Percentiles rank a stretch among this genome's conserved stretches.
phyloP scores from a whole-genome alignment of 306 rosid genomes.

The Citrullus amarus region DNA sequence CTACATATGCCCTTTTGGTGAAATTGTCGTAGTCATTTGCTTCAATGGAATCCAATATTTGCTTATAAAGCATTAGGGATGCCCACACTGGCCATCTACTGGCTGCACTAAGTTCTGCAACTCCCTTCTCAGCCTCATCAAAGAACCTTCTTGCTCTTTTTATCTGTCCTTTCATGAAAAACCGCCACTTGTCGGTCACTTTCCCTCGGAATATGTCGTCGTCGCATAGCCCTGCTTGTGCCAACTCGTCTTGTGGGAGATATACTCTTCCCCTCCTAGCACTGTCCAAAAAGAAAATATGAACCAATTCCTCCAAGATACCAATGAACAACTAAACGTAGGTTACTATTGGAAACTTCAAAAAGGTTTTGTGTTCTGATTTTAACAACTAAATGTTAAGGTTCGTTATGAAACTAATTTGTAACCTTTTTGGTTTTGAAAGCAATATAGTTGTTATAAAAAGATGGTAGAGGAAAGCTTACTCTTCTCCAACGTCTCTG shows the following conservation, averaged over 20 bases:
- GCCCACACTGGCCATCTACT: slow-evolving; percentile 98
- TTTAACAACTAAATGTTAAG: neutral
- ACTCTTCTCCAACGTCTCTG: slow-evolving; percentile 99
- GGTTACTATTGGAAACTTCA: neutral
- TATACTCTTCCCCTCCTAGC: slow-evolving; percentile 93
- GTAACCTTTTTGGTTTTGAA: neutral
- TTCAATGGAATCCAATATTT: slow-evolving; percentile 83
- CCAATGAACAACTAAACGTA: neutral
- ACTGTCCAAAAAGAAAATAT: slow-evolving; percentile 18
- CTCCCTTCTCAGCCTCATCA: slow-evolving; percentile 88
- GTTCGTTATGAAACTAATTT: neutral
- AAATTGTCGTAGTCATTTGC: slow-evolving; percentile 90
- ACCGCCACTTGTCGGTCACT: slow-evolving; percentile 81
- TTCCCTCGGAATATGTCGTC: slow-evolving; percentile 57
- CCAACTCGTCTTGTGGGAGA: slow-evolving; percentile 89
- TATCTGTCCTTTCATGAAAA: slow-evolving; percentile 83
- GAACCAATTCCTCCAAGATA: neutral
- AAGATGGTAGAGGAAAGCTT: slow-evolving; percentile 19
- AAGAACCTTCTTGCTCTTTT: slow-evolving; percentile 81
- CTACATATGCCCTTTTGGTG: slow-evolving; percentile 77
- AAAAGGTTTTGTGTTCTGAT: neutral
- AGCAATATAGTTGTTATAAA: neutral
- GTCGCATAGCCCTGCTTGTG: slow-evolving; percentile 71
- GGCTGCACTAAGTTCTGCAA: slow-evolving; percentile 58
- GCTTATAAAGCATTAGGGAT: slow-evolving; percentile 63